These are phyloP conservation scores for Agarophyton chilense DNA, from an alignment of 23 red algal species.

Conservation along the genomic window DNA sequence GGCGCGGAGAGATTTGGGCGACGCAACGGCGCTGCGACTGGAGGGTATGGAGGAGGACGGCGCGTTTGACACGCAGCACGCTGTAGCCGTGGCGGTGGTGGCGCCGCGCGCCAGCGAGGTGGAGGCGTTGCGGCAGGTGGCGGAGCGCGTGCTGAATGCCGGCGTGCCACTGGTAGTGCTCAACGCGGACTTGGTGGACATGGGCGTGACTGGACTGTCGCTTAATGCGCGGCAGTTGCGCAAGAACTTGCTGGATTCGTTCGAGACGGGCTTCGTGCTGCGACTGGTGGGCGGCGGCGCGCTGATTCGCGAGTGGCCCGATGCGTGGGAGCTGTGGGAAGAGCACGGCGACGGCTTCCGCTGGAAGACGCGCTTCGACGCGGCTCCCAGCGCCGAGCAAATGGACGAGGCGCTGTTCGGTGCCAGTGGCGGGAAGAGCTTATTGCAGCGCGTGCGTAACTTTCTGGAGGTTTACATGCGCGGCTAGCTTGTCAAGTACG, in stretches of 20 bases:
- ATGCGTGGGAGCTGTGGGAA: conserved; percentile 69
- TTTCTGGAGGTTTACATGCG: conserved; percentile 8
- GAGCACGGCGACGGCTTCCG: conserved; percentile 52
- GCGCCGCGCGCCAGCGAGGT: conserved; percentile 87
- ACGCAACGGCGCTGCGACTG: not conserved
- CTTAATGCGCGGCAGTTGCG: conserved; percentile 80
- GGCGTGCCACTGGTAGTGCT: conserved; percentile 69
- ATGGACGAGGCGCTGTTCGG: conserved; percentile 22
- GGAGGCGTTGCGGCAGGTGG: conserved; percentile 31
- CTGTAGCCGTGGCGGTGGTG: conserved; percentile 54
- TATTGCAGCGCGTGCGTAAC: not conserved
- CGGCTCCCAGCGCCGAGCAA: not conserved
- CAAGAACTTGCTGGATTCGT: conserved; percentile 56
- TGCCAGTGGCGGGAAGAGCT: not conserved
- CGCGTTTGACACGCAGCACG: not conserved
- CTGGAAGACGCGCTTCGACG: conserved; percentile 1
- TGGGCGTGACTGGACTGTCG: conserved; percentile 94
- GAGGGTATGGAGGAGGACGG: conserved; percentile 37
- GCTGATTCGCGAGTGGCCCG: conserved; percentile 66
- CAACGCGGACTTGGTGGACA: conserved; percentile 92
- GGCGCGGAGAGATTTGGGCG: conserved; percentile 55
- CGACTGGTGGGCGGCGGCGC: conserved; percentile 73
- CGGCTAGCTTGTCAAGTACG: too few species aligned
- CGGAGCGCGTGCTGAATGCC: conserved; percentile 42
- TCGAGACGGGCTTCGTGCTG: conserved; percentile 80